Evolutionary conservation across 495 filamentous ascomycete genomes (phyloP), one percentile per base, ranked within the genome.

Genomic region (Xylaria longipes): DNA sequence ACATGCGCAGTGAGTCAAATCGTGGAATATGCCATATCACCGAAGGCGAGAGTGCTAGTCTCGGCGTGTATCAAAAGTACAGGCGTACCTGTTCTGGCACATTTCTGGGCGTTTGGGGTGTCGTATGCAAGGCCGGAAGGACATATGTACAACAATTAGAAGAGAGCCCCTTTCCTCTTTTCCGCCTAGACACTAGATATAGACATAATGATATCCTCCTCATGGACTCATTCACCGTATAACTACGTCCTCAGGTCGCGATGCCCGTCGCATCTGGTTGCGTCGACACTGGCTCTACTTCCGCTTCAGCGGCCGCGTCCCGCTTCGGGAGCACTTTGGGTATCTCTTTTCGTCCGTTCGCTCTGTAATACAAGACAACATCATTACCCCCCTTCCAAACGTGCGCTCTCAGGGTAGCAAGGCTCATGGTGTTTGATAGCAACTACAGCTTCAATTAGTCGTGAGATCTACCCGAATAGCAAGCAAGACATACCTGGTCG

Each of bases 351-450:
- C 88, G 88, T 29, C 94, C 94, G 73, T 97, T 98, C 37, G 93
- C 87, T 77, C 94, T 95, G 86, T 98, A 99, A 73, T 93, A 89
- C 45, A 99, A 84, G 37, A 97, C 80, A 75, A 99, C 92, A 80
- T 99, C 96, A 65, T 92, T 94, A 15, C 93, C 92, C 31, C 91
- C 92, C 72, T 96, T 93, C 96, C 97, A 99, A 57, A 98, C 84
- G 75, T 97, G 93, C 8, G 93, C 89, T 58, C 94, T 90, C 33
- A 99, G 89, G 0, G 95, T 98, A 27, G 94, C 94, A 11, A 99
- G 87, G 52, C 92, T 98, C 92, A 97, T 97, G 12, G 91, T 92
- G 25, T 82, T 82, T 17, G 84, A 82, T 69, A 90, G 76, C 72
- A 86, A 71, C 84, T 88, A 62, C 29, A 27, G 27, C n/a, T 17